Evolutionary conservation across 805 yeast genomes (phyloP).

Genomic region (Kodamaea sagamina): DNA sequence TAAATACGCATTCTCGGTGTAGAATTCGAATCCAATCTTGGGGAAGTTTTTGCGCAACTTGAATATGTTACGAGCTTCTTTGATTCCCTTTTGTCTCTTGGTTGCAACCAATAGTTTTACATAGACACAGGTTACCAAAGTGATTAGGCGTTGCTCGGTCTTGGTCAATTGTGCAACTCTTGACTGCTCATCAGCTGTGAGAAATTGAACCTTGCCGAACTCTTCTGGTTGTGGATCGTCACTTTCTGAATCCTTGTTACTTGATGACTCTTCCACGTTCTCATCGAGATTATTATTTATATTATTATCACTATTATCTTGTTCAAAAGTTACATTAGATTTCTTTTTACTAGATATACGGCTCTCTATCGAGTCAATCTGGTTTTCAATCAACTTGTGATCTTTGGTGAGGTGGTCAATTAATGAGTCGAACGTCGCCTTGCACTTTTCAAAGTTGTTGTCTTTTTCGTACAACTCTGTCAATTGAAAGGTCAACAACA

Average conservation of each 20-base stretch:
- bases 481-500: conserved; percentile 62
- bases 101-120: conserved; percentile 69
- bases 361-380: conserved; percentile 24
- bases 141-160: conserved; percentile 26
- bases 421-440: conserved; percentile 50
- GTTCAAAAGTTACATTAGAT: conserved; percentile 16
- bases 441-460: conserved; percentile 51
- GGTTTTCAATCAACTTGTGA: conserved; percentile 29
- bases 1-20: conserved; percentile 76
- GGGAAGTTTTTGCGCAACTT: conserved; percentile 62
- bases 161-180: conserved; percentile 22
- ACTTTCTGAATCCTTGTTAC: conserved; percentile 9
- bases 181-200: conserved; percentile 15
- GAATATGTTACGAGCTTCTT: conserved; percentile 73
- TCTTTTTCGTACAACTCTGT: conserved; percentile 71
- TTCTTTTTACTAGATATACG: conserved; percentile 13
- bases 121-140: conserved; percentile 63
- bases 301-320: conserved; percentile 15
- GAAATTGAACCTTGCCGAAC: conserved; percentile 17
- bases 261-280: neutral
- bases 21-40: conserved; percentile 72
- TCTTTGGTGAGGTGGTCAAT: conserved; percentile 47
- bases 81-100: conserved; percentile 66
- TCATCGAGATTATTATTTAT: conserved; percentile 12
- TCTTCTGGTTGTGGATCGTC: conserved; percentile 9